Percentiles rank a stretch among this genome's conserved stretches.
Conservation (phyloP, 139 green algal species). For the Eudorina sp. region DNA sequence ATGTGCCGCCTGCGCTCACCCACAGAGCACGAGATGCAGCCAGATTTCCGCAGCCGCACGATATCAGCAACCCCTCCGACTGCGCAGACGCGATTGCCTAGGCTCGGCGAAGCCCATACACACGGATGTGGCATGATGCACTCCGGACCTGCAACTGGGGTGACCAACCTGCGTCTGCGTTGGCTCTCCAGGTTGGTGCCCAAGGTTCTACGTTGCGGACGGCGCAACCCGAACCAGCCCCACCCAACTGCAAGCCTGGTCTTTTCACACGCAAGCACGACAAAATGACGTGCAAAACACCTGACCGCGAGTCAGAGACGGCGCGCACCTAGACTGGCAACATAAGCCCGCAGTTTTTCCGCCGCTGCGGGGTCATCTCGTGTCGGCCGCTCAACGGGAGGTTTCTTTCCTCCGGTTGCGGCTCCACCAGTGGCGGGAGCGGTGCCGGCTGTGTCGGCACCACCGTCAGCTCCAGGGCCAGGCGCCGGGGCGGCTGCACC, state of each 20-base stretch:
- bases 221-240: too few species aligned
- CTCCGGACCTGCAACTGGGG: too few species aligned
- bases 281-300: too few species aligned
- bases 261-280: too few species aligned
- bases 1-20: neutral
- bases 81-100: too few species aligned
- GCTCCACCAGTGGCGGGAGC: neutral
- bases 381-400: neutral
- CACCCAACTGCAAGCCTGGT: too few species aligned
- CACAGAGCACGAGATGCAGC: neutral
- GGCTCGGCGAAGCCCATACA: too few species aligned
- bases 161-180: too few species aligned
- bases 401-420: neutral
- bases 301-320: neutral
- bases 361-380: constrained; percentile 22
- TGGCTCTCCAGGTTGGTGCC: too few species aligned
- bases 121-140: too few species aligned
- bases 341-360: constrained; percentile 49
- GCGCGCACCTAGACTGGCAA: constrained; percentile 44
- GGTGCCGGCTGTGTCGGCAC: neutral
- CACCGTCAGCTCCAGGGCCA: neutral
- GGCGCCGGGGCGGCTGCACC: neutral
- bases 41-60: neutral
- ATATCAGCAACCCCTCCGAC: neutral
- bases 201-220: too few species aligned